Percentiles rank a stretch among this genome's conserved stretches.
Evolutionary conservation across 2,329 filamentous ascomycete species (phyloP).

Genomic region (Aspergillus quadricinctus): DNA sequence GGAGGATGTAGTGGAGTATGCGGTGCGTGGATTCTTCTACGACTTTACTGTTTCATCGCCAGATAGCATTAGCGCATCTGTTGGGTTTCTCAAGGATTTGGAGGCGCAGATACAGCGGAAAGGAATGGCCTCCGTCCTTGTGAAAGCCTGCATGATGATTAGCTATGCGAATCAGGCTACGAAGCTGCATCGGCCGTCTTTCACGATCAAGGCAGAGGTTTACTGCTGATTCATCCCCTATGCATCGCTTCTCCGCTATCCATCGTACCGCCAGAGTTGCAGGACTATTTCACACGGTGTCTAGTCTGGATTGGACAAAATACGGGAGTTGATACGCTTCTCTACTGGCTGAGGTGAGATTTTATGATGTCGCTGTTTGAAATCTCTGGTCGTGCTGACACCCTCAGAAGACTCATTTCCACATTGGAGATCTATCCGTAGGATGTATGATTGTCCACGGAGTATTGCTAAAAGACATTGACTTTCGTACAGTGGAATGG

Average conservation of each 20-base stretch:
- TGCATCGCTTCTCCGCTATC: neutral
- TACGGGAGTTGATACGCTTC: constrained; percentile 2
- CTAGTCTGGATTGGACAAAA: constrained; percentile 1
- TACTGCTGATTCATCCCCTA: constrained; percentile 4
- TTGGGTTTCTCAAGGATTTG: neutral
- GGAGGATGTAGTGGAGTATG: neutral
- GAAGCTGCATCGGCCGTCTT: neutral
- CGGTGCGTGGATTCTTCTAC: constrained; percentile 4
- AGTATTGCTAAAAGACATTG: neutral
- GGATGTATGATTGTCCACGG: constrained; percentile 3
- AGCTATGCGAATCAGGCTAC: constrained; percentile 1
- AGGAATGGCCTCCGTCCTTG: neutral
- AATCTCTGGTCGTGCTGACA: neutral
- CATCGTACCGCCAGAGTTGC: neutral
- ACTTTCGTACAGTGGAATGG: too few species aligned
- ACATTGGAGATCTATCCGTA: neutral
- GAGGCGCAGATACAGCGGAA: neutral
- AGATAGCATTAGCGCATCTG: neutral
- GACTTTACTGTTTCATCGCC: constrained; percentile 1
- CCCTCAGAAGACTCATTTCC: neutral
- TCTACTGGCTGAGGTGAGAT: neutral
- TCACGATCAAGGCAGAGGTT: neutral
- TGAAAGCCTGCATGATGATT: constrained; percentile 5
- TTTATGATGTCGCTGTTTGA: too few species aligned
- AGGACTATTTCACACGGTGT: constrained; percentile 1